phyloP scores from a whole-genome alignment of 2,329 filamentous ascomycete species.

The Dothidotthia symphoricarpi region DNA sequence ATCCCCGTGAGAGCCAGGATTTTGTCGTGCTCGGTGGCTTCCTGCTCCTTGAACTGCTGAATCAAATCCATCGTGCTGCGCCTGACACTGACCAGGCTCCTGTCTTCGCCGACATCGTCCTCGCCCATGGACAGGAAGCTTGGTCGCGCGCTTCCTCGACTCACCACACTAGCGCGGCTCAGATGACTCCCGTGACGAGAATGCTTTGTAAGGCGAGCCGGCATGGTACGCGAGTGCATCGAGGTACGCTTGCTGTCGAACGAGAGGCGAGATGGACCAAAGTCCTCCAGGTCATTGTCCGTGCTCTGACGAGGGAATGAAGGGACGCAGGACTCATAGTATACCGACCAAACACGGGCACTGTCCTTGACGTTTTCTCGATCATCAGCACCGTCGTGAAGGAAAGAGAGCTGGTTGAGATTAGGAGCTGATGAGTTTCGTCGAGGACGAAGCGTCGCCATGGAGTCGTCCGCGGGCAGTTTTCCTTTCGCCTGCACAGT shows the following conservation, averaged over 20 bases:
- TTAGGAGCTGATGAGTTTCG: slow-evolving; percentile 26
- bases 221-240: slow-evolving; percentile 15
- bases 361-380: slow-evolving; percentile 14
- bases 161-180: slow-evolving; percentile 21
- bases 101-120: slow-evolving; percentile 17
- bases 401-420: slow-evolving; percentile 6
- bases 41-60: slow-evolving; percentile 37
- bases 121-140: slow-evolving; percentile 15
- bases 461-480: slow-evolving; percentile 19
- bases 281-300: slow-evolving; percentile 16
- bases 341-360: slow-evolving; percentile 36
- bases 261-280: slow-evolving; percentile 16
- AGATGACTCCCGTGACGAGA: slow-evolving; percentile 23
- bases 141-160: slow-evolving; percentile 14
- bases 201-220: slow-evolving; percentile 13
- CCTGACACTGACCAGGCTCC: slow-evolving; percentile 37
- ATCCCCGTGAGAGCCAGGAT: slow-evolving; percentile 24
- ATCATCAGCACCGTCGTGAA: slow-evolving; percentile 13
- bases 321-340: slow-evolving; percentile 38
- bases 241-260: slow-evolving; percentile 18
- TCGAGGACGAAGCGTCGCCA: slow-evolving; percentile 25
- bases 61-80: slow-evolving; percentile 45
- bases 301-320: slow-evolving; percentile 26
- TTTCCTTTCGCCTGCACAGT: slow-evolving; percentile 12
- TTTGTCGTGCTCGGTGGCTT: slow-evolving; percentile 35